Conservation (phyloP, 495 filamentous ascomycete genomes). For the Parathielavia appendiculata region DNA sequence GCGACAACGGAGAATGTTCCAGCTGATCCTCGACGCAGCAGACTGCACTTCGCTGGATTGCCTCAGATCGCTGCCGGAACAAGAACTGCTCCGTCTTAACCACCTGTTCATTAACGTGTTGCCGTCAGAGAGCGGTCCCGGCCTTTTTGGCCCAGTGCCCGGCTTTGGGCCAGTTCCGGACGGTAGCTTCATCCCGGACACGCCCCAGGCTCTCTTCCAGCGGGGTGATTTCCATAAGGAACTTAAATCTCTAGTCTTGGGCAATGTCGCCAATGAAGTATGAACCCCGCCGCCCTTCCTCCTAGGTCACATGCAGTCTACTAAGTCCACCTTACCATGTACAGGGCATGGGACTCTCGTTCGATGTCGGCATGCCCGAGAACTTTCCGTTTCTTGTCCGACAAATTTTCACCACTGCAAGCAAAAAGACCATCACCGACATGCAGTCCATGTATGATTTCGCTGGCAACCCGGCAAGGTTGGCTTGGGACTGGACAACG, state of each 20-base stretch:
- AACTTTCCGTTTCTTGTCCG: constrained; percentile 7
- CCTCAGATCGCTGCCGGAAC: neutral
- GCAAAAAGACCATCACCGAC: neutral
- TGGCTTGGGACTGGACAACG: constrained; percentile 19
- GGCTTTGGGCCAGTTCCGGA: constrained; percentile 13
- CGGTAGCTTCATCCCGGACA: constrained; percentile 8
- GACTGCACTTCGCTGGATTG: constrained; percentile 1
- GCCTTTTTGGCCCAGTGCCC: constrained; percentile 1
- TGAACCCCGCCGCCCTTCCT: no score
- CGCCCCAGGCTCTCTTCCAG: neutral
- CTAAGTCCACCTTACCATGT: no score
- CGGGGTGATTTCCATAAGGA: constrained; percentile 7
- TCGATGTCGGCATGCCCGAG: neutral
- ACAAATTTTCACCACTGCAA: neutral
- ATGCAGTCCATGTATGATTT: neutral
- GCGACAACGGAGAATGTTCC: constrained; percentile 4
- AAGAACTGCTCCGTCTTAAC: neutral
- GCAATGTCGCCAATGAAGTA: neutral
- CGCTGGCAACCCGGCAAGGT: neutral
- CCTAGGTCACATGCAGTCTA: no score
- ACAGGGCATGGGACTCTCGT: neutral
- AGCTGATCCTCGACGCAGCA: neutral
- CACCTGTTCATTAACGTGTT: constrained; percentile 2
- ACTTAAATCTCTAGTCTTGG: neutral
- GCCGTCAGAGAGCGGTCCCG: neutral